Base-by-base conservation (phyloP, 441 rosid species). In the Populus hybrid region DNA sequence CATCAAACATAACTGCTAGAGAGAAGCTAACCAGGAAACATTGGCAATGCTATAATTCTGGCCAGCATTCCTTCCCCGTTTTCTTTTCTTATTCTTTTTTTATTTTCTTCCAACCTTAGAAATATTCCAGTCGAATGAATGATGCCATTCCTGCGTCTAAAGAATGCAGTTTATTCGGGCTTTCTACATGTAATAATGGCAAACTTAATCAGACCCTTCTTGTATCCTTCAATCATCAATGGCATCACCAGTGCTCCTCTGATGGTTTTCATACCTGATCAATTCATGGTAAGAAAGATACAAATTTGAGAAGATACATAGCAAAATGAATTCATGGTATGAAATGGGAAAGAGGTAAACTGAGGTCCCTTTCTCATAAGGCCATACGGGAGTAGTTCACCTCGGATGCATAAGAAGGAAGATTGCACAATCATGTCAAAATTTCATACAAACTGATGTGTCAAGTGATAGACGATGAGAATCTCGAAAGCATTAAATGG, bases 241-340 rank as follows among this genome's bases (percentile, higher is more conserved):
- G 97, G 99, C 95, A 95, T 89, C 46, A 86, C 95, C 79, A 95
- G 77, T 7, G 99, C 97, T 84, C 97, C 97, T 83, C 86, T 87
- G 9, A 93, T 86, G 67, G 97, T 88, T 81, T 93, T 92, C 75
- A 82, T 73, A 74, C 98, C 98, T 93, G 85, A 66, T 81, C 57
- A 78, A 83, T 16, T 20, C 38, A 30, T 20, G 42, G n/a, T 54
- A 67, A 61, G 10, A 46, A 21, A 24, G 76, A 76, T 40, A 3
- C 4, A 40, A 3, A 2, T 10, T 40, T 11, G 46, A 10, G 3
- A 40, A 40, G 46, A 40, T 2, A 3, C 26, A 34, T 3, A 26
- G 4, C 35, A 14, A 46, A 38, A 36, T 30, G 67, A 16, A 59
- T 32, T 74, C 0, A 4, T 28, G 4, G 23, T 32, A 8, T 16